A percentile compares a stretch with the other conserved stretches of the same genome.
These are phyloP conservation scores for Elsinoe ampelina DNA, from an alignment of 2,329 filamentous ascomycete species.

Conservation along the genomic window DNA sequence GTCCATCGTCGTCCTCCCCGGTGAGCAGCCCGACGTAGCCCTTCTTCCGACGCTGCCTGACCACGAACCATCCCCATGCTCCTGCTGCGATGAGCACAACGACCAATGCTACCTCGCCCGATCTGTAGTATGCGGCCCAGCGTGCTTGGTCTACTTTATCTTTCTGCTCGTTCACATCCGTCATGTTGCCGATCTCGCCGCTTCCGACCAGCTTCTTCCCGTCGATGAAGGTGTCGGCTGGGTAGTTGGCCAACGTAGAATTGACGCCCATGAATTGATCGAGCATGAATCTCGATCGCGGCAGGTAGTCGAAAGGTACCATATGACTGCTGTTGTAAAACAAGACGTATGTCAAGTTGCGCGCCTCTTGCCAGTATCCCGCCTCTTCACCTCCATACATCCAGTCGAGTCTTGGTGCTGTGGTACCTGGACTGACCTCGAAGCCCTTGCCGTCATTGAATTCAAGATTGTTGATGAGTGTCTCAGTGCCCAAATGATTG, in stretches of 20 bases:
- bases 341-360: conserved; percentile 89
- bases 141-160: conserved; percentile 70
- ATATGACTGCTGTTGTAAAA: conserved; percentile 97
- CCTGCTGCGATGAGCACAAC: conserved; percentile 66
- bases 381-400: conserved; percentile 80
- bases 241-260: conserved; percentile 64
- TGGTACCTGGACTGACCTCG: conserved; percentile 74
- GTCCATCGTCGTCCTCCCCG: conserved; percentile 29
- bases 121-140: conserved; percentile 81
- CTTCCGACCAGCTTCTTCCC: conserved; percentile 66
- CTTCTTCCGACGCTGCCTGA: conserved; percentile 43
- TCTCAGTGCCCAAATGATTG: conserved; percentile 91
- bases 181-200: conserved; percentile 26
- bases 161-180: conserved; percentile 55
- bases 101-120: conserved; percentile 74
- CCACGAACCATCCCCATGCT: conserved; percentile 64
- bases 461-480: conserved; percentile 77
- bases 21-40: conserved; percentile 38
- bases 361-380: conserved; percentile 87
- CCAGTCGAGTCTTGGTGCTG: conserved; percentile 90
- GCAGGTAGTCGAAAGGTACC: conserved; percentile 90
- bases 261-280: conserved; percentile 93
- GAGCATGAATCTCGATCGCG: conserved; percentile 86
- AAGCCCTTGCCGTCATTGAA: conserved; percentile 93
- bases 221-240: conserved; percentile 71